Conservation (phyloP, 352 stramenopile species). For the Phytophthora europaea region DNA sequence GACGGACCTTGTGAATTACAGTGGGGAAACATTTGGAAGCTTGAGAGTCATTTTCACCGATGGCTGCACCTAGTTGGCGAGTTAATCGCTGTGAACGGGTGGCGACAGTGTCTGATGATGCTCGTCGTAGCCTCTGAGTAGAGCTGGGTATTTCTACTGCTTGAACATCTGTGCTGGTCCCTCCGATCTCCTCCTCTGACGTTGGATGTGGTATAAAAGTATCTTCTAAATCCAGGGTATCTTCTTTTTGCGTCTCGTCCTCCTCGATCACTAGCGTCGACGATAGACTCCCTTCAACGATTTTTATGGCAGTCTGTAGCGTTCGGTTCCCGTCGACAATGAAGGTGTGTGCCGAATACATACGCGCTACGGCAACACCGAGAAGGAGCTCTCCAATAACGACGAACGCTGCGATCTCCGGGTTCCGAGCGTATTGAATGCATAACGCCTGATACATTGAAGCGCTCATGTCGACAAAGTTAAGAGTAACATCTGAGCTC, state of each 20-base stretch:
- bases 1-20: slow-evolving; percentile 1
- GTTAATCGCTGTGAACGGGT: not conserved
- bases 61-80: not conserved
- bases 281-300: slow-evolving; percentile 35
- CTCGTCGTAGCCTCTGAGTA: not conserved
- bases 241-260: slow-evolving; percentile 6
- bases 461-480: slow-evolving; percentile 47
- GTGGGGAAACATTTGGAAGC: not conserved
- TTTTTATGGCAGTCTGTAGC: slow-evolving; percentile 41
- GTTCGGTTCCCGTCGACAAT: slow-evolving; percentile 36
- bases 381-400: slow-evolving; percentile 35
- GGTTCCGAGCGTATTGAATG: slow-evolving; percentile 27
- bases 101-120: slow-evolving; percentile 8
- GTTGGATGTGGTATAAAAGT: not conserved
- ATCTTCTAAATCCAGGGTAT: not conserved
- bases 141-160: not conserved
- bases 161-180: not conserved
- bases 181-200: not conserved
- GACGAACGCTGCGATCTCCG: slow-evolving; percentile 27
- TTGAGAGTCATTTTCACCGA: not conserved
- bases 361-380: slow-evolving; percentile 31
- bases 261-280: slow-evolving; percentile 15
- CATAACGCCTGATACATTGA: slow-evolving; percentile 46
- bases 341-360: slow-evolving; percentile 41
- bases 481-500: slow-evolving; percentile 57